Base-by-base conservation (phyloP, 257 asterid species). In the Oldenlandia corymbosa region DNA sequence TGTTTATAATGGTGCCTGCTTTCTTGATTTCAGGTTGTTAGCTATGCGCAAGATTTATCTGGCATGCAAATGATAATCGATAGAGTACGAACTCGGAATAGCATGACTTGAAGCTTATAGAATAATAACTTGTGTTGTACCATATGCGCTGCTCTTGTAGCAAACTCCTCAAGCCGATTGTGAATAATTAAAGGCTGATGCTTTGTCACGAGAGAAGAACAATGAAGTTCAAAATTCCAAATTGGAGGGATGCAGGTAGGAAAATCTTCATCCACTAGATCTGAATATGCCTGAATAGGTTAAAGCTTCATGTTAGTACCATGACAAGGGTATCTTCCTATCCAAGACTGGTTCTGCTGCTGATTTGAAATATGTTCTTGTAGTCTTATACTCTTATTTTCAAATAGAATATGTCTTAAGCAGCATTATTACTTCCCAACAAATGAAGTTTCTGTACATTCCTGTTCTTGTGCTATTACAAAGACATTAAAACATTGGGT, bases 61-160 rank as follows among this genome's bases (percentile, higher is more conserved):
- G 99, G 99, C 34, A 72, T 94, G 78, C 99, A 92, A 79, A 87
- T 82, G 99, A 87, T 92, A 56, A 85, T 92, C 16, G 99, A 92
- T 64, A 77, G 99, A 81, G 94, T 85, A 65, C 87, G 91, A 59
- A 82, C 93, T 23, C 76, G 85, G 75, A 83, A 85, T 64, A 77
- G 94, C 85, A 67, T 76, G 87, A 26, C 67, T 46, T 84, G 77
- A 84, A 36, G 24, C n/a, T 27, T 5, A 10, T 1, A 45, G 27
- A 5, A n/a, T 37, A 48, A 0, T n/a, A 32, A 62, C 30, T 20
- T 41, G 47, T 17, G 12, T 20, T 49, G 27, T 55, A 48, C 47
- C 17, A 23, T 58, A 24, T 37, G 41, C 28, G 9, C 27, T 48
- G 21, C 26, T 43, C 60, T 9, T 42, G 59, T 47, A 48, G 53